phyloP scores from a whole-genome alignment of 1,139 yeast genomes.

The Diutina siamensis region DNA sequence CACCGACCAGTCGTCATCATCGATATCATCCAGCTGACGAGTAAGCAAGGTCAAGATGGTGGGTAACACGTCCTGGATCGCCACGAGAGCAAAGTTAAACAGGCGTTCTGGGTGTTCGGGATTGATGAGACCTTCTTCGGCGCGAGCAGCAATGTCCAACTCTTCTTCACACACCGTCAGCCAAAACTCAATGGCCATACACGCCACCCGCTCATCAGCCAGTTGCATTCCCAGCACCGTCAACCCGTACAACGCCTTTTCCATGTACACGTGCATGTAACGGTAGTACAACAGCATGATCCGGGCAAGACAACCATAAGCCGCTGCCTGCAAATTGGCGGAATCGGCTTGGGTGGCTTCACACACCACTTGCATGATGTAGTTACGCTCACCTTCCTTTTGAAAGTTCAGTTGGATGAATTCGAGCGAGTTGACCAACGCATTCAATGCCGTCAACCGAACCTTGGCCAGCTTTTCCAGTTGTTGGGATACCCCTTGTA shows the following conservation, averaged over 20 bases:
- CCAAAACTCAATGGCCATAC: slow-evolving; percentile 99
- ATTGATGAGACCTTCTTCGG: slow-evolving; percentile 43
- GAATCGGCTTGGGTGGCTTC: slow-evolving; percentile 92
- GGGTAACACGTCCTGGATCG: slow-evolving; percentile 79
- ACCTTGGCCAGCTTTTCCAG: slow-evolving; percentile 67
- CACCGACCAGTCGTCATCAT: slow-evolving; percentile 95
- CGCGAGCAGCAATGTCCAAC: slow-evolving; percentile 61
- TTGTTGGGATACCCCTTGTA: slow-evolving; percentile 79
- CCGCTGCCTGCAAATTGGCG: slow-evolving; percentile 78
- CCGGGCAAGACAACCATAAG: slow-evolving; percentile 90
- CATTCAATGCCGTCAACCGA: slow-evolving; percentile 82
- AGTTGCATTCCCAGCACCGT: slow-evolving; percentile 91
- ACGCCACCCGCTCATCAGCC: slow-evolving; percentile 74
- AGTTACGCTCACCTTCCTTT: slow-evolving; percentile 89
- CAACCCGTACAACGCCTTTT: slow-evolving; percentile 83
- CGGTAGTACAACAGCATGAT: slow-evolving; percentile 85
- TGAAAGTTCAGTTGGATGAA: slow-evolving; percentile 83
- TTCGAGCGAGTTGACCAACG: slow-evolving; percentile 82
- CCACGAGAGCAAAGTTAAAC: slow-evolving; percentile 71
- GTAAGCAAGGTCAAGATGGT: slow-evolving; percentile 70
- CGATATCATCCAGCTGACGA: slow-evolving; percentile 83
- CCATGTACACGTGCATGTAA: slow-evolving; percentile 92
- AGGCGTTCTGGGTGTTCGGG: slow-evolving; percentile 28
- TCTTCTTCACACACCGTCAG: slow-evolving; percentile 96
- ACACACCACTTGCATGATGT: slow-evolving; percentile 96